Conservation (phyloP, 73 alveolate genomes). For the Vitrella brassicaformis region DNA sequence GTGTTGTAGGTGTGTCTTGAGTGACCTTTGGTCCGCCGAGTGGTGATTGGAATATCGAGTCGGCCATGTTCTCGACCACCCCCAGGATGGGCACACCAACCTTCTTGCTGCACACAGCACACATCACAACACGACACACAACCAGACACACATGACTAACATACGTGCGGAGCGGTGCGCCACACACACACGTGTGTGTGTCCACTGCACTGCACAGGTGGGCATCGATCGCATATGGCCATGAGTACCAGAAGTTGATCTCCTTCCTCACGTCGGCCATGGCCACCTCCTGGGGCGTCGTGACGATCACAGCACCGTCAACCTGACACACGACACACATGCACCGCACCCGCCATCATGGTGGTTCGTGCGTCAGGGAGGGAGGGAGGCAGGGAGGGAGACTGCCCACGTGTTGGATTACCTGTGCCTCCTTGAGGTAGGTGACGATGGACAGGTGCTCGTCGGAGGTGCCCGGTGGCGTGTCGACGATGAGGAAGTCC, state of each 20-base stretch:
- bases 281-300: constrained; percentile 96
- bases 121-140: neutral
- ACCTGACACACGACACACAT: constrained; percentile 32
- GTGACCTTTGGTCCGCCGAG: neutral
- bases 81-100: constrained; percentile 81
- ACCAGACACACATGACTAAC: no score
- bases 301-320: constrained; percentile 89
- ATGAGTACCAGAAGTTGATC: constrained; percentile 73
- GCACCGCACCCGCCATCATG: no score
- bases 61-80: constrained; percentile 78
- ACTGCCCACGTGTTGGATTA: neutral
- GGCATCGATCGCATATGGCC: no score
- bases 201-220: no score
- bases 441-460: constrained; percentile 55
- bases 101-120: constrained; percentile 26
- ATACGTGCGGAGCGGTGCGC: no score
- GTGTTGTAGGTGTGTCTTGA: no score
- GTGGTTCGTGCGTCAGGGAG: no score
- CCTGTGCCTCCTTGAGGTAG: constrained; percentile 9
- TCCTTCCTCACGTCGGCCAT: constrained; percentile 93
- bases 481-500: constrained; percentile 91
- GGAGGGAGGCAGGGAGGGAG: no score
- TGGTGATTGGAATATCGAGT: neutral
- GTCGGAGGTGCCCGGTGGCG: constrained; percentile 99
- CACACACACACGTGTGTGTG: no score